phyloP scores from a whole-genome alignment of 2,329 filamentous ascomycete genomes.

The Stachybotrys chlorohalonatus region DNA sequence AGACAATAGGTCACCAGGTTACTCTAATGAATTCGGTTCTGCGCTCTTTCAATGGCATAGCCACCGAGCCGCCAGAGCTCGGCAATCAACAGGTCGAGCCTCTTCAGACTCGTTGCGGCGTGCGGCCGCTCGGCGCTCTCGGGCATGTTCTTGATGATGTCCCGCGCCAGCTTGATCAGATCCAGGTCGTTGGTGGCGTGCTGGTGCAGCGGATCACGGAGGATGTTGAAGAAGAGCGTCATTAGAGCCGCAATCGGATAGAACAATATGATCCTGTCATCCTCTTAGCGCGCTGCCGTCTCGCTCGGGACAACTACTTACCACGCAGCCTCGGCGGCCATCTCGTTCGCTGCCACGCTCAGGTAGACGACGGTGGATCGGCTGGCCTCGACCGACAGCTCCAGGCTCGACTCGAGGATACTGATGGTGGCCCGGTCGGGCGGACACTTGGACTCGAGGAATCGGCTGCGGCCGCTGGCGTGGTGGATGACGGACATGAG shows the following conservation, averaged over 20 bases:
- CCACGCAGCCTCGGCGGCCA: constrained; percentile 41
- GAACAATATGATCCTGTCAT: constrained; percentile 40
- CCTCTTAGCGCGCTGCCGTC: background rate
- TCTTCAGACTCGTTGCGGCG: constrained; percentile 5
- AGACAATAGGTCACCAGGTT: too few species aligned
- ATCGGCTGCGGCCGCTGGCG: constrained; percentile 38
- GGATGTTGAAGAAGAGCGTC: constrained; percentile 44
- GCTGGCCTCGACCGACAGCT: constrained; percentile 44
- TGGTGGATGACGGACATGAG: constrained; percentile 46
- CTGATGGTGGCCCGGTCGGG: constrained; percentile 23
- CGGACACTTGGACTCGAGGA: background rate
- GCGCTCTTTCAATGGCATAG: background rate
- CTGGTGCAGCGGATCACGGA: constrained; percentile 35
- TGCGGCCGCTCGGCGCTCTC: constrained; percentile 15
- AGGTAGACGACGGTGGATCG: constrained; percentile 44
- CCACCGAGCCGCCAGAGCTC: background rate
- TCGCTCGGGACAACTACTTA: constrained; percentile 14
- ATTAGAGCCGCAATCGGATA: constrained; percentile 47
- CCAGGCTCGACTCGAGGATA: constrained; percentile 41
- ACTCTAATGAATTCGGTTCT: background rate
- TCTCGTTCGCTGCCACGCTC: constrained; percentile 27
- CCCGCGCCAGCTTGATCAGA: constrained; percentile 30
- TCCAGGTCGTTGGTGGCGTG: constrained; percentile 35
- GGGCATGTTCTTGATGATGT: constrained; percentile 32
- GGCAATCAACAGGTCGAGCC: background rate